Evolutionary conservation across 176 grass and related monocot species (phyloP).

Genomic region (Triticum aestivum): DNA sequence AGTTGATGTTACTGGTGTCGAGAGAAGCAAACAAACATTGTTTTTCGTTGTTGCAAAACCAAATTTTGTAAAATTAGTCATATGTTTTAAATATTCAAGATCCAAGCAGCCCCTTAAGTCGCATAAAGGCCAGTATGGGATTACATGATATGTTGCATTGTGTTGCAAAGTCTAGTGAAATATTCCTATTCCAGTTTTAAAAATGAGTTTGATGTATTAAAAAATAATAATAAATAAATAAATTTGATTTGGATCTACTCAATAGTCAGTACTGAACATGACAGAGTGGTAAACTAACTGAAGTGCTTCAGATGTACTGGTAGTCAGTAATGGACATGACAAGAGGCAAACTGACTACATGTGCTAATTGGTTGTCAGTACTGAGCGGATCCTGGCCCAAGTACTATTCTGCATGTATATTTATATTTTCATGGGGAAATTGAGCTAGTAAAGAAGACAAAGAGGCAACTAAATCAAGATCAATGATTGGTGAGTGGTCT

Average conservation of each 20-base stretch:
- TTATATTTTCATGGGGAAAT: not conserved
- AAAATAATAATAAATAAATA: not conserved
- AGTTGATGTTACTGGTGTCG: not conserved
- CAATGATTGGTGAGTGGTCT: not conserved
- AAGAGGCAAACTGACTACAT: too few species aligned
- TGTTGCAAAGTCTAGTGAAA: constrained; percentile 8
- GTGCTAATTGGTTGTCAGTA: too few species aligned
- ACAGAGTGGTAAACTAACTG: not conserved
- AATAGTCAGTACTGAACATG: not conserved
- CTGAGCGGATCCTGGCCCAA: not conserved
- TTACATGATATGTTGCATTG: constrained; percentile 4
- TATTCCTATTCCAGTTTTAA: not conserved
- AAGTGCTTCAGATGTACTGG: not conserved
- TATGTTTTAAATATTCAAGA: not conserved
- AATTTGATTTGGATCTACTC: not conserved
- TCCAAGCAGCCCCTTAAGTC: not conserved
- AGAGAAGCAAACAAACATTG: not conserved
- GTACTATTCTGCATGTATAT: not conserved
- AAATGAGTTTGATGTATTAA: not conserved
- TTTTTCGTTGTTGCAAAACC: not conserved
- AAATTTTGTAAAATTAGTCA: not conserved
- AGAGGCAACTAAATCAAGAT: not conserved
- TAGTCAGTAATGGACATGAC: not conserved
- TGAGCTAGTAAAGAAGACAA: not conserved
- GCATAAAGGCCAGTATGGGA: not conserved